A percentile compares a stretch with the other conserved stretches of the same genome.
phyloP scores from a whole-genome alignment of 2,329 filamentous ascomycete genomes.

The Exserohilum turcica region DNA sequence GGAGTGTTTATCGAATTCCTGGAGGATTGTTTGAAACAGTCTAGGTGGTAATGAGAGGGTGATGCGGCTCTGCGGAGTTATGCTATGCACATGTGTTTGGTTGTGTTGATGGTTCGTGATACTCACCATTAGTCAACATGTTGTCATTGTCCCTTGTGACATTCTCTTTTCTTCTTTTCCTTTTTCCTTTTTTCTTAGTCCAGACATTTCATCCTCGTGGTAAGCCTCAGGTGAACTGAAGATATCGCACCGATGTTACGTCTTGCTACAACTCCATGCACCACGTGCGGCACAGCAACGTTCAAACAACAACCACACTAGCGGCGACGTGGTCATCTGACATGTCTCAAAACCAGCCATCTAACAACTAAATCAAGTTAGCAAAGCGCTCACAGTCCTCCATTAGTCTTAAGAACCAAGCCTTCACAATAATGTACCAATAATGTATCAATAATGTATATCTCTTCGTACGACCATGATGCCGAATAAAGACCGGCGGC shows the following conservation, averaged over 20 bases:
- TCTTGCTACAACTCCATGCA: too few relatives aligned
- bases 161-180: too few relatives aligned
- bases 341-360: conserved; percentile 1
- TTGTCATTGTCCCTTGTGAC: too few relatives aligned
- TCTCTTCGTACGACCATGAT: conserved; percentile 8
- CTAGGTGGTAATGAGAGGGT: background rate
- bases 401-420: background rate
- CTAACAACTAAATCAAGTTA: background rate
- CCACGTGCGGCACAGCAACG: conserved; percentile 3
- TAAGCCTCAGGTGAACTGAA: too few relatives aligned
- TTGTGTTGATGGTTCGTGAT: too few relatives aligned
- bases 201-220: too few relatives aligned
- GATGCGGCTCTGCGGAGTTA: background rate
- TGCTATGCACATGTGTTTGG: background rate
- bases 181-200: too few relatives aligned
- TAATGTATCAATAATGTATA: background rate
- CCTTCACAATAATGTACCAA: conserved; percentile 3
- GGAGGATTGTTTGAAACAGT: conserved; percentile 5
- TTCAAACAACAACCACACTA: conserved; percentile 1
- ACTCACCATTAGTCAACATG: too few relatives aligned
- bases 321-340: background rate
- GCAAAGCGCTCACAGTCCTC: background rate
- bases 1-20: conserved; percentile 1
- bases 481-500: conserved; percentile 18
- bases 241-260: too few relatives aligned